Evolutionary conservation across 2,329 filamentous ascomycete genomes (phyloP).

Genomic region (Colletotrichum sp.): DNA sequence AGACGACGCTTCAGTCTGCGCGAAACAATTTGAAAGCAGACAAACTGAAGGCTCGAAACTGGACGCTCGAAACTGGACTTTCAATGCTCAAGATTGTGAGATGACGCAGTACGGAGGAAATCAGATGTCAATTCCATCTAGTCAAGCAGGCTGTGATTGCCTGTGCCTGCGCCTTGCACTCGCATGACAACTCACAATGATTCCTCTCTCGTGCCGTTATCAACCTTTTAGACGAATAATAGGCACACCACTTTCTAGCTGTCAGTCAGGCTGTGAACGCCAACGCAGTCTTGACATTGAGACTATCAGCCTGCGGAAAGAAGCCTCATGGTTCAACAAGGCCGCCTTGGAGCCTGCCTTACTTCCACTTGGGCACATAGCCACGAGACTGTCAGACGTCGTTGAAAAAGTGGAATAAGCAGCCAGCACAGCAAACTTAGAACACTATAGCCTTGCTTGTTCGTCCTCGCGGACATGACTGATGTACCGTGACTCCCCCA

Average conservation of each 20-base stretch:
- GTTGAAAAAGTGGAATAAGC: conserved; percentile 26
- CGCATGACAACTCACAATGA: not conserved
- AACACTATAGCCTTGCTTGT: not conserved
- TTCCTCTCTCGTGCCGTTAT: too few species aligned
- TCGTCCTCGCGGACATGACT: not conserved
- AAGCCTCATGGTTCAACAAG: too few species aligned
- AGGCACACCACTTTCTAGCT: fast-evolving
- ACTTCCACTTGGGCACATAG: fast-evolving
- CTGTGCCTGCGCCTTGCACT: not conserved
- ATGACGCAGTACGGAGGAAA: too few species aligned
- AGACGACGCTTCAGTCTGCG: not conserved
- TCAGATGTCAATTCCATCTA: too few species aligned
- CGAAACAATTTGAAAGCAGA: too few species aligned
- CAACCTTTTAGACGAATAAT: too few species aligned
- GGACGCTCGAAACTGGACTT: too few species aligned
- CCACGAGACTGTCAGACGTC: not conserved
- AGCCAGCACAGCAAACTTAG: not conserved
- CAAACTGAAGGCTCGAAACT: too few species aligned
- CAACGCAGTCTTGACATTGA: too few species aligned
- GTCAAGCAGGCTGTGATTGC: not conserved
- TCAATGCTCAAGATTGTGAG: too few species aligned
- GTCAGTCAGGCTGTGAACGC: fast-evolving
- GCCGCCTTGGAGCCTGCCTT: too few species aligned
- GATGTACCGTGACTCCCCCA: not conserved
- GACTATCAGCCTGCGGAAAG: too few species aligned